Base-by-base conservation (phyloP, 495 filamentous ascomycete species). In the Penicillium canariense region DNA sequence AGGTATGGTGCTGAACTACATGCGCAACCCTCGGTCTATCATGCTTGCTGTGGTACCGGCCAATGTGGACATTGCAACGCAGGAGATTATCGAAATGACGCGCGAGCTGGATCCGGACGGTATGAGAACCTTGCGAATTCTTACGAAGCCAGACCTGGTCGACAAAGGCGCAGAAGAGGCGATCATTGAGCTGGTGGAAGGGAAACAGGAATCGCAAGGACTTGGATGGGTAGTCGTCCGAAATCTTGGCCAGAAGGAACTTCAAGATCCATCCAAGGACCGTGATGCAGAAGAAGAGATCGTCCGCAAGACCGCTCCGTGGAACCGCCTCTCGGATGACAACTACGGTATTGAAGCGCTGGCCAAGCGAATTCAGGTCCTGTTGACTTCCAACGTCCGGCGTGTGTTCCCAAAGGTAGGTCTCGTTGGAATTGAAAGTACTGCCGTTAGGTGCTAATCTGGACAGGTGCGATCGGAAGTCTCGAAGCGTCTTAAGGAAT, bases 121-220 rank as follows among this genome's bases (percentile, higher is more conserved):
- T 3, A 48, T 75, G 20, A 72, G 83, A 15, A 87, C 84, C 0
- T 58, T 87, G 3, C 79, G 81, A 5, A 75, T 87, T 10, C 56
- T 87, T 2, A 87, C 83, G 0, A 87, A 86, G 59, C 83, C 81
- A 0, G 84, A 88, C 45, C 62, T 86, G 0, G 59, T 84, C 25
- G 80, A 85, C 35, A 65, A 66, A 40, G 72, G 75, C 3, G 74
- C 71, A 0, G 73, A 80, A 39, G 52, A 67, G 5, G 58, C 58
- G 1, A 60, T 81, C 3, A 63, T 81, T 3, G 69, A 80, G 2
- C 67, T 86, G 0, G 54, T 86, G 2, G 35, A 65, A 2, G 77
- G 77, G 4, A 76, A 71, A 49, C n/a, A n/a, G n/a, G n/a, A n/a
- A 66, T 65, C 20, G 59, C 73, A 28, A 40, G 38, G 3, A 61